Percentiles rank a stretch among this genome's conserved stretches.
phyloP scores from a whole-genome alignment of 2,329 filamentous ascomycete species.

The Pseudocercospora macadamiae region DNA sequence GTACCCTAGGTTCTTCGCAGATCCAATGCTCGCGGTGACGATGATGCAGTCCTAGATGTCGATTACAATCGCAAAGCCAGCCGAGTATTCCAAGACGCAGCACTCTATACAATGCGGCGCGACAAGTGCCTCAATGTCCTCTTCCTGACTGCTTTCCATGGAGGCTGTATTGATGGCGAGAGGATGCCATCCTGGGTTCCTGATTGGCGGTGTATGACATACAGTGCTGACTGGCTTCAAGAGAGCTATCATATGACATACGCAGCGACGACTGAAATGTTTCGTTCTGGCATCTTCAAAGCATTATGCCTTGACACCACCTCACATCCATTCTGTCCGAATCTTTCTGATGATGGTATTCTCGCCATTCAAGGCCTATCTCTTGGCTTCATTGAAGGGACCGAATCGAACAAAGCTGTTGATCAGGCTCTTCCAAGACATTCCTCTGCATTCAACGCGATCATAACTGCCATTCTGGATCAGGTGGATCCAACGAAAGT shows the following conservation, averaged over 20 bases:
- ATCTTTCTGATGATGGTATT: neutral
- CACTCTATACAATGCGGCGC: neutral
- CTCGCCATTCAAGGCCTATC: neutral
- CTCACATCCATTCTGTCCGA: no score
- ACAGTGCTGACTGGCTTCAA: neutral
- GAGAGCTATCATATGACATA: neutral
- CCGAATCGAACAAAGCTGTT: neutral
- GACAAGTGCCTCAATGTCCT: neutral
- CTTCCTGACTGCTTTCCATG: neutral
- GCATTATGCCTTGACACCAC: no score
- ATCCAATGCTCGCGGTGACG: neutral
- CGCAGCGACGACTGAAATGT: no score
- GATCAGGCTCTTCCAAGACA: neutral
- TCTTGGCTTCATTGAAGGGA: neutral
- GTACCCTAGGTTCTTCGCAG: neutral
- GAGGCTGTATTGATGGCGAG: neutral
- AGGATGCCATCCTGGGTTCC: neutral
- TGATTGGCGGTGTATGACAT: neutral
- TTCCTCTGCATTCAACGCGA: neutral
- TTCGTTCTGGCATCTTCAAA: no score
- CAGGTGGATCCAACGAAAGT: neutral
- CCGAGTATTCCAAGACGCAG: neutral
- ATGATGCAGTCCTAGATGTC: neutral
- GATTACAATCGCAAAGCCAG: neutral
- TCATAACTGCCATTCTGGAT: neutral